These are phyloP conservation scores for Parsonsia alboflavescens DNA, from an alignment of 257 asterid genomes.

Conservation along the genomic window DNA sequence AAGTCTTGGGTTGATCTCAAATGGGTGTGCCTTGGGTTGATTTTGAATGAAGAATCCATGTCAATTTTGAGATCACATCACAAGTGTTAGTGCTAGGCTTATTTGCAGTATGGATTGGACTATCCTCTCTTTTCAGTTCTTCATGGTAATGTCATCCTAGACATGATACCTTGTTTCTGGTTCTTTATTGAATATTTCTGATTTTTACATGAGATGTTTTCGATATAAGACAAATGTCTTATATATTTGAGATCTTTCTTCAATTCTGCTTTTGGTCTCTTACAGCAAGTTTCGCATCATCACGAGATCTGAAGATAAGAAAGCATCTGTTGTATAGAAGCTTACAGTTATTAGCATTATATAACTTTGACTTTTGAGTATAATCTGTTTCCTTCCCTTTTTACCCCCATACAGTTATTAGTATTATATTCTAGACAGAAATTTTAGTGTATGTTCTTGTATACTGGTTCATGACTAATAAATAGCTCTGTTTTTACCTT, in stretches of 20 bases:
- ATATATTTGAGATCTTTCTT: slow-evolving; percentile 75
- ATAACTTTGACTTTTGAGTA: not conserved
- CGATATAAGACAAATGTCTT: slow-evolving; percentile 15
- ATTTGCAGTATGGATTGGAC: slow-evolving; percentile 82
- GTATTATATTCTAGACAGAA: not conserved
- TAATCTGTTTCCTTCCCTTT: not conserved
- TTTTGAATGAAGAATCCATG: too few species aligned
- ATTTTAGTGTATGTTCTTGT: not conserved
- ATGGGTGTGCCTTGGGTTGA: too few species aligned
- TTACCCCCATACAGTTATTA: too few species aligned
- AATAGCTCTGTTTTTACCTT: not conserved
- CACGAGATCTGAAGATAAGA: slow-evolving; percentile 86
- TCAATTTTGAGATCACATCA: too few species aligned
- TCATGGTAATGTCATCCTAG: slow-evolving; percentile 91
- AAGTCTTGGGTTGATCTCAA: too few species aligned
- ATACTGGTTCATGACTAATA: not conserved
- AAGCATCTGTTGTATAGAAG: slow-evolving; percentile 6
- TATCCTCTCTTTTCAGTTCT: slow-evolving; percentile 51
- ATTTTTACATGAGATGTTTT: slow-evolving; percentile 12
- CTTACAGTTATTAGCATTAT: too few species aligned
- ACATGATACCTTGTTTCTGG: slow-evolving; percentile 22
- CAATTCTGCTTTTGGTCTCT: slow-evolving; percentile 92
- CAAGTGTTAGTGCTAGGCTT: slow-evolving; percentile 97
- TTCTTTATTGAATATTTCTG: slow-evolving; percentile 12
- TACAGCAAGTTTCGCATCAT: slow-evolving; percentile 86